Evolutionary conservation across 1,284 basidiomycete genomes (phyloP), one percentile per base, ranked within the genome.

Genomic region (Ganoderma sinense): DNA sequence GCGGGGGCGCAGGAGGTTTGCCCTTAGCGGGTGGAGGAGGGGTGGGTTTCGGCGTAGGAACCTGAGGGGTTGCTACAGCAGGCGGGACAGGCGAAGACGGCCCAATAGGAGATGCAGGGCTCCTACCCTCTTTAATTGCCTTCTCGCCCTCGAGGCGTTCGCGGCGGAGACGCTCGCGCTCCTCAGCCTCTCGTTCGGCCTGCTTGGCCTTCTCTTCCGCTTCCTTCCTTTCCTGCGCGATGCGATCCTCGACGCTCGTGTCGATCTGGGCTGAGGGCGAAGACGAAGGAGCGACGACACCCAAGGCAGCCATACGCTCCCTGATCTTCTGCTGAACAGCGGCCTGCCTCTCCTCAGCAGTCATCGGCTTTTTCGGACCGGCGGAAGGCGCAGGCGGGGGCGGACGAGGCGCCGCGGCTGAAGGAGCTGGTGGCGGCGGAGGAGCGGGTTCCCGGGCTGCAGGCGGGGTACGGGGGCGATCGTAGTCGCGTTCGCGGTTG

Each of bases 291-390:
- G 91, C 82, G 2, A 94, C 86, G 39, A 92, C 86, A 18, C 98
- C 97, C 3, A 99, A 87, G 11, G 93, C 93, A 53, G 91, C 89
- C 87, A 95, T 96, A 40, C 97, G 93, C 56, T 93, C 96, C 75
- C 96, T 90, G 45, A 98, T 90, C 58, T 94, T 89, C 26, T 91
- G 88, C 77, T 95, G 91, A 1, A 96, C 97, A 78, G 87, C 96
- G 0, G 94, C 95, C 66, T 89, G 86, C 13, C 95, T 91, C 78
- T 99, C 95, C 73, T 93, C 96, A 0, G 92, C 84, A 0, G 95
- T 92, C 94, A 98, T 95, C 70, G 88, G 91, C 80, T 93, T 93
- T 61, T 81, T 82, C 8, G 87, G 82, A 0, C 86, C 23, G 29
- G 59, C 85, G 11, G 91, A 86, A 0, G 89, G 83, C 0, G 90